Evolutionary conservation across 257 asterid species (phyloP).

Genomic region (Solanum dulcamara): DNA sequence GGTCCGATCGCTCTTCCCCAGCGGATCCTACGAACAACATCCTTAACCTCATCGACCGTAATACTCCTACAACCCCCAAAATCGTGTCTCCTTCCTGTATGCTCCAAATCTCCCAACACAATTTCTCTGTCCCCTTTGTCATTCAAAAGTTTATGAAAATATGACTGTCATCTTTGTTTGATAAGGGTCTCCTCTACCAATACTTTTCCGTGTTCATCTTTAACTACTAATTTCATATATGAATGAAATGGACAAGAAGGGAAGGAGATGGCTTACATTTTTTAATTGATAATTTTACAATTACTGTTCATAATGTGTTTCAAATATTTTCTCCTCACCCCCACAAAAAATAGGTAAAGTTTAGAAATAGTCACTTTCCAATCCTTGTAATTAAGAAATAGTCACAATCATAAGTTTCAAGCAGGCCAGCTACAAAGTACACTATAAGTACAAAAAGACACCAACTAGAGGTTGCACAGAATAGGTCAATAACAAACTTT

Average conservation of each 20-base stretch:
- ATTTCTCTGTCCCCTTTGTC: too few relatives aligned
- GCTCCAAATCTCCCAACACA: too few relatives aligned
- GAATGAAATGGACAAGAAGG: neutral
- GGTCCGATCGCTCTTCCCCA: too few relatives aligned
- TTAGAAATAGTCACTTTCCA: neutral
- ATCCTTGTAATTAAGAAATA: neutral
- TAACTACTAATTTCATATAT: neutral
- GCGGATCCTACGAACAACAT: too few relatives aligned
- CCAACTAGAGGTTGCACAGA: neutral
- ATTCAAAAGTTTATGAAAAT: too few relatives aligned
- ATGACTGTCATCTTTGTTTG: too few relatives aligned
- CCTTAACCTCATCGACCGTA: too few relatives aligned
- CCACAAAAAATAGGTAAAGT: neutral
- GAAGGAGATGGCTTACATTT: neutral
- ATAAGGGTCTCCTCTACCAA: too few relatives aligned
- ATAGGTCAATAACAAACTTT: neutral
- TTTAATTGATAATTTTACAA: neutral
- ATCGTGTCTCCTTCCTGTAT: too few relatives aligned
- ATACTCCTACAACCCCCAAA: too few relatives aligned
- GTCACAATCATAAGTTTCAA: neutral
- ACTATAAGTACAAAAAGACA: neutral
- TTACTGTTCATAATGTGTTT: neutral
- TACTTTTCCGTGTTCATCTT: too few relatives aligned
- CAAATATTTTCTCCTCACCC: neutral
- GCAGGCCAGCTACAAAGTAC: neutral